Base-by-base conservation (phyloP, 108 stramenopile species). In the Nannochloropsis salina region DNA sequence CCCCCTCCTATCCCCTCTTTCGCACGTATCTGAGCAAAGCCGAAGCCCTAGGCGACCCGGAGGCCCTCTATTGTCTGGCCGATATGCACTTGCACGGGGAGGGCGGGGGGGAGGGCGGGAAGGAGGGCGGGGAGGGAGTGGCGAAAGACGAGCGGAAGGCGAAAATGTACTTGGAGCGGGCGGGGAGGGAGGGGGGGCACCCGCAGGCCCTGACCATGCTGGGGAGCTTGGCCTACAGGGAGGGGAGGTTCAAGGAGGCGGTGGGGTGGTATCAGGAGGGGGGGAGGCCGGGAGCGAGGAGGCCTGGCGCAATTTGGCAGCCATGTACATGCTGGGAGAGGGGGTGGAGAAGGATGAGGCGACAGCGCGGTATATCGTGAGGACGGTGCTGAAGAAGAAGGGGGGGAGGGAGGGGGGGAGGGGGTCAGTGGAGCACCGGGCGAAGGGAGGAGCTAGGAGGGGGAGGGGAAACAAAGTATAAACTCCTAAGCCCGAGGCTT, bases 201-300 rank as follows among this genome's bases (percentile, higher is more conserved):
- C 9, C 47, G 12, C n/a, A n/a, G n/a, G n/a, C n/a, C n/a, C n/a
- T 51, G 47, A 51, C 47, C 10, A 9, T 9, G 10, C 47, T 51
- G 47, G 47, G 10, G 10, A 9, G 10, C 47, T 51, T 12, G 10
- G 9, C 12, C 47, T 12, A 11, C 47, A 9, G 47, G 10, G 9
- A 11, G 10, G 47, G 47, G 47, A 11, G 10, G 12, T 51, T 51
- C 47, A 5, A 74, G 61, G 61, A 74, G 61, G 61, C 61, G n/a
- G 61, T 5, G 2, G 20, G 4, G 61, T 74, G 61, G 61, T 74
- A 74, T 4, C 20, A 74, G 61, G 61, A 74, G 61, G 61, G 61
- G 61, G 61, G 61, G 61, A 74, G 61, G 61, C 61, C 15, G 61
- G 61, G 61, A 74, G 61, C 61, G 61, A 74, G 61, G 61, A 74